Evolutionary conservation across 2,329 filamentous ascomycete species (phyloP).

Genomic region (Fulvia fulva): DNA sequence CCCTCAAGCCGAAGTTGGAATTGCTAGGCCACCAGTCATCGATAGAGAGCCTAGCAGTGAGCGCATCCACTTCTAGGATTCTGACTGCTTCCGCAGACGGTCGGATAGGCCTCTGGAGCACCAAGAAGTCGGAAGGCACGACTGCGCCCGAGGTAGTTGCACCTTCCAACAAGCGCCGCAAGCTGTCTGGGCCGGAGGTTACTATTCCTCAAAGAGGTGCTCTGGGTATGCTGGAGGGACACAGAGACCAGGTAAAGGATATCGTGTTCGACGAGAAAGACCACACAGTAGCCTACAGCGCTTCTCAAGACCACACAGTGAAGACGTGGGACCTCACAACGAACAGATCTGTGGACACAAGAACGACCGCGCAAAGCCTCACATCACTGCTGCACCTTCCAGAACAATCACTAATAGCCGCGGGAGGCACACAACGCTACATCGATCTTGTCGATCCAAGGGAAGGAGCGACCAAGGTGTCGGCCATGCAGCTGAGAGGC

Average conservation of each 20-base stretch:
- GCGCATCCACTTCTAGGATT: slow-evolving; percentile 69
- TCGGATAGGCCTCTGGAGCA: slow-evolving; percentile 82
- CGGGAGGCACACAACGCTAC: slow-evolving; percentile 79
- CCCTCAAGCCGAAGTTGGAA: slow-evolving; percentile 69
- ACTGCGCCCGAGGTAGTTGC: slow-evolving; percentile 68
- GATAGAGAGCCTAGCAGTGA: slow-evolving; percentile 71
- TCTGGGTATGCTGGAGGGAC: slow-evolving; percentile 66
- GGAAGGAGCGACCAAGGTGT: slow-evolving; percentile 67
- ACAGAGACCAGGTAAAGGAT: slow-evolving; percentile 71
- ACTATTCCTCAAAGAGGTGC: slow-evolving; percentile 69
- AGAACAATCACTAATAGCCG: slow-evolving; percentile 59
- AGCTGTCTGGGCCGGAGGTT: slow-evolving; percentile 48
- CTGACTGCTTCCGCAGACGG: slow-evolving; percentile 83
- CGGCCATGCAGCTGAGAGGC: slow-evolving; percentile 85
- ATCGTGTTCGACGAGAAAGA: slow-evolving; percentile 83
- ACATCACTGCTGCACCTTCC: slow-evolving; percentile 73
- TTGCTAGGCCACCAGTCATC: slow-evolving; percentile 76
- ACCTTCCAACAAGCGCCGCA: slow-evolving; percentile 72
- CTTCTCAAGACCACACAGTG: slow-evolving; percentile 85
- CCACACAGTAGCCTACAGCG: slow-evolving; percentile 83
- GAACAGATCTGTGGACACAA: slow-evolving; percentile 69
- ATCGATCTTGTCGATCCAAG: slow-evolving; percentile 92
- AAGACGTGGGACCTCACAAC: slow-evolving; percentile 90
- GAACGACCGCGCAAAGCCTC: slow-evolving; percentile 78
- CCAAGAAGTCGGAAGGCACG: slow-evolving; percentile 70